Evolutionary conservation across 2,329 filamentous ascomycete species (phyloP).

Genomic region (Ascosphaera pollenicola): DNA sequence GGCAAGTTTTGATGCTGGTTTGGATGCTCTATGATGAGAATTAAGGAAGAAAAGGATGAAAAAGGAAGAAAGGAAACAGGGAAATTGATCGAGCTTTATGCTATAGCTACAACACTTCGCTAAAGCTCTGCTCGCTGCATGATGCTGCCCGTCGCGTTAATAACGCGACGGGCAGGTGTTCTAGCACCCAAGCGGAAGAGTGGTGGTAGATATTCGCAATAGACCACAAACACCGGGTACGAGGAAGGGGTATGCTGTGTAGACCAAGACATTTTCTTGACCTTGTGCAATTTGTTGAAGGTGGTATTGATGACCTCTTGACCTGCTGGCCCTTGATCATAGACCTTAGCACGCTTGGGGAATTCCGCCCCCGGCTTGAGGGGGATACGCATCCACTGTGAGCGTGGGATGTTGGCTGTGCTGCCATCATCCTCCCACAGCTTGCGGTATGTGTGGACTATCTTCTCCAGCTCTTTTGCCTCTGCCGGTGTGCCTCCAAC

Average conservation of each 20-base stretch:
- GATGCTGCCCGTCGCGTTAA: too few species aligned
- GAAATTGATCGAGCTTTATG: too few species aligned
- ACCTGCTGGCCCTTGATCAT: background rate
- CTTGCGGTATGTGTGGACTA: background rate
- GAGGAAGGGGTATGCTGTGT: background rate
- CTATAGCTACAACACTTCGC: too few species aligned
- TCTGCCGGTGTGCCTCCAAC: background rate
- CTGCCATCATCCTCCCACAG: background rate
- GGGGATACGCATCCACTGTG: background rate
- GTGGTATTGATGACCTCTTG: background rate
- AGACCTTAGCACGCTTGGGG: background rate
- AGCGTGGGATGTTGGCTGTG: background rate
- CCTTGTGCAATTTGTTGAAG: background rate
- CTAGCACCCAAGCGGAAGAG: too few species aligned
- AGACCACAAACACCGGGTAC: background rate
- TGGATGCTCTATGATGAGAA: too few species aligned
- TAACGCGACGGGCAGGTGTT: background rate
- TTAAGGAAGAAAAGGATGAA: too few species aligned
- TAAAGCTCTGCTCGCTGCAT: too few species aligned
- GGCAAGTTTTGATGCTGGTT: too few species aligned
- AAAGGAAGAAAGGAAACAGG: too few species aligned
- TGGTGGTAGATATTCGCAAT: background rate
- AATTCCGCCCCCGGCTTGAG: background rate
- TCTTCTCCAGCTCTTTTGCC: background rate
- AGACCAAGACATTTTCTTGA: background rate